A percentile compares a stretch with the other conserved stretches of the same genome.
Evolutionary conservation across 139 green algal genomes (phyloP).

Genomic region (Gonium pectorale): DNA sequence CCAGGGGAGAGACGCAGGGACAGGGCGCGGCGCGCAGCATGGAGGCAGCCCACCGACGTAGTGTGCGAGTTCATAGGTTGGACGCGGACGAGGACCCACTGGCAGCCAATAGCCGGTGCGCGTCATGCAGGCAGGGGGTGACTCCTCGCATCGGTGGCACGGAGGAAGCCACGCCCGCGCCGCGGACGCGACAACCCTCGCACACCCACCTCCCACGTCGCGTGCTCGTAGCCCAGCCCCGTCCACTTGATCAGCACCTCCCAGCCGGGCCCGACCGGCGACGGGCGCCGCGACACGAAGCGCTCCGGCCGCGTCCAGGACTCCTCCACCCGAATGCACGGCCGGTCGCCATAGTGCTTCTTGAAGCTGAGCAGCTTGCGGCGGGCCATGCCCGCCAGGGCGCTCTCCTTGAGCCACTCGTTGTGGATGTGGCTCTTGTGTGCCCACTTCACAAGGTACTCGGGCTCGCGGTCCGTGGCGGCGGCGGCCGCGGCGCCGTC

Average conservation of each 20-base stretch:
- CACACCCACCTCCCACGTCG: conserved; percentile 92
- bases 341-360: conserved; percentile 69
- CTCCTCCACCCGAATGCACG: conserved; percentile 47
- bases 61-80: no score
- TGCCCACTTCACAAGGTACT: conserved; percentile 92
- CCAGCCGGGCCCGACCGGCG: conserved; percentile 81
- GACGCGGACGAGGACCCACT: no score
- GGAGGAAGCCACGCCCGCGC: no score
- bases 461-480: conserved; percentile 55
- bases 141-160: no score
- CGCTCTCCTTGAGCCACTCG: conserved; percentile 80
- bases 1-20: no score
- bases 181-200: no score
- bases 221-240: conserved; percentile 81
- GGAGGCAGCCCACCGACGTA: no score
- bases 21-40: no score
- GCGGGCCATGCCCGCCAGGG: conserved; percentile 77
- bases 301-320: conserved; percentile 74
- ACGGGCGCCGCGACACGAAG: conserved; percentile 78
- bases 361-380: conserved; percentile 90
- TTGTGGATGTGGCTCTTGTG: conserved; percentile 81
- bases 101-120: no score
- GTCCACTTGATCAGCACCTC: conserved; percentile 92
- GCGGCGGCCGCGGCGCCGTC: neutral
- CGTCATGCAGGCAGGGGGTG: no score